phyloP scores from a whole-genome alignment of 106 monocot species.

The Narthecium ossifragum region DNA sequence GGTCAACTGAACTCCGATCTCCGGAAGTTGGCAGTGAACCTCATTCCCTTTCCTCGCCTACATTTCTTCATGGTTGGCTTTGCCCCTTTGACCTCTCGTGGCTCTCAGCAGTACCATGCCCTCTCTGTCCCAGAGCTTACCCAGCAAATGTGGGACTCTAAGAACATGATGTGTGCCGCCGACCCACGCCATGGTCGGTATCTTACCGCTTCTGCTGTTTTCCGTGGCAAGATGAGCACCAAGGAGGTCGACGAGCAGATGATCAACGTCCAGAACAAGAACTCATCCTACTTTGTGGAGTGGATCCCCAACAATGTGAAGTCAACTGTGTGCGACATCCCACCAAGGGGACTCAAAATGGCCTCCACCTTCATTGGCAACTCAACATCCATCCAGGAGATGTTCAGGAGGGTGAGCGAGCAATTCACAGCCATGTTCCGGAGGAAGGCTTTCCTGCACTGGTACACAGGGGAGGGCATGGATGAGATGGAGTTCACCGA shows the following conservation, averaged over 20 bases:
- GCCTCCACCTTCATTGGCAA: conserved; percentile 5
- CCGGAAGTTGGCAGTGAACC: no score
- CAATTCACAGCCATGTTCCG: background rate
- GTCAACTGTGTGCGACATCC: conserved; percentile 3
- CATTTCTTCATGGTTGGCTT: no score
- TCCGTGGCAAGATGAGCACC: conserved; percentile 36
- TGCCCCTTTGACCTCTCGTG: conserved; percentile 3
- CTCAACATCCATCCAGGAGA: no score
- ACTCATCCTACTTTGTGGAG: background rate
- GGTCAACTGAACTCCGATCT: background rate
- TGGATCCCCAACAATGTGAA: conserved; percentile 5
- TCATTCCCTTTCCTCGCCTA: conserved; percentile 1
- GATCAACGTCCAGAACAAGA: conserved; percentile 2
- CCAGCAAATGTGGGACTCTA: no score
- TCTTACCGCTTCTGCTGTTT: conserved; percentile 27
- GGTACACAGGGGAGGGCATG: no score
- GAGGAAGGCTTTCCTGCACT: no score
- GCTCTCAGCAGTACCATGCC: conserved; percentile 25
- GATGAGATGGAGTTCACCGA: no score
- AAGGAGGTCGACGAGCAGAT: no score
- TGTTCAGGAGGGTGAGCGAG: no score
- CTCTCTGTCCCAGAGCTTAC: conserved; percentile 32
- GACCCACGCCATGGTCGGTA: no score
- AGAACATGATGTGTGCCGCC: no score
- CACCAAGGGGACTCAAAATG: background rate